Evolutionary conservation across 306 rosid genomes (phyloP), one percentile per base, ranked within the genome.

Genomic region (Cicer judaicum): DNA sequence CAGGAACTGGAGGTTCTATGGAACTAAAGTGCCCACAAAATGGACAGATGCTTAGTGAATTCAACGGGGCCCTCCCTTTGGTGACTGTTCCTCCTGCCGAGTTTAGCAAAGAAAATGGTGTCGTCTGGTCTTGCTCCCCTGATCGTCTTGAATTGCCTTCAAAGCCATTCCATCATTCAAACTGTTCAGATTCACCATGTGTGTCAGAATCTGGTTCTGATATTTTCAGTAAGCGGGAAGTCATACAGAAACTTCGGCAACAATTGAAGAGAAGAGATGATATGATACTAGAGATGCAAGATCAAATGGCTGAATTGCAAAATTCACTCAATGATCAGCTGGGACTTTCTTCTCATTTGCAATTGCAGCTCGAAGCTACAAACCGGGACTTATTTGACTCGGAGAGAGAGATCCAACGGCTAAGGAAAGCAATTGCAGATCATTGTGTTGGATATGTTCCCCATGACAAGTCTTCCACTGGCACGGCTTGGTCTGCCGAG

Each of bases 141-240:
- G 97, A 94, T 70, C 87, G 82, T 73, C 94, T 91, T 48, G 98
- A 94, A 81, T 57, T 91, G 84, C 96, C 93, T 70, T 88, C 88
- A 52, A 91, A 91, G 81, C 90, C 85, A 8, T 88, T 91, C 78
- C 96, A 83, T 75, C 87, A 86, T 81, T 91, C 98, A 68, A 94
- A 91, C 83, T 87, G 94, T 86, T 91, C 97, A 1, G 97, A 91
- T 77, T 94, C 98, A 38, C 98, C 98, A 0, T 94, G 94, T 75
- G 96, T 88, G 15, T 94, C 98, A 10, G 98, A 94, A 67, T 91
- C 97, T 72, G 98, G 98, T 75, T 91, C 97, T 52, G 97, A 94
- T 70, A 85, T 91, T 80, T 94, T 89, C 75, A 90, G 90, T 61
- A 94, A 91, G 86, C 87, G 98, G 38, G 98, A 94, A 76, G 98